Conservation (phyloP, 2,329 filamentous ascomycete species). For the Pseudonectria foliicola region DNA sequence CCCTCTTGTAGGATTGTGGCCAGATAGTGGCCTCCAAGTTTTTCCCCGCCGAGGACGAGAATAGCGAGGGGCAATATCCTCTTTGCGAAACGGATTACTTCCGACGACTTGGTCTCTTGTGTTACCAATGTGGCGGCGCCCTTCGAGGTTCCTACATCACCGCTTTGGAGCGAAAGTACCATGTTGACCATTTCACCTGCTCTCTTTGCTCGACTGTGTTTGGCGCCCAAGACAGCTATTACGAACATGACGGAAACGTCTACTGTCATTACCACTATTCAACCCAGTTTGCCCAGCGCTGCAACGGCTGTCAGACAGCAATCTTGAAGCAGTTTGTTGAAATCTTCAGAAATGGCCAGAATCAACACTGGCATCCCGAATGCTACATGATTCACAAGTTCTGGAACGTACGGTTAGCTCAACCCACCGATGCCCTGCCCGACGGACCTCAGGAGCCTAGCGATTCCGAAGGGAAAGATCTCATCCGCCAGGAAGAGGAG, state of each 20-base stretch:
- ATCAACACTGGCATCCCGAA: conserved; percentile 98
- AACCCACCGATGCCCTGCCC: conserved; percentile 46
- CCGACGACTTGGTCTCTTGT: conserved; percentile 80
- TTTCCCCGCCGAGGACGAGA: conserved; percentile 90
- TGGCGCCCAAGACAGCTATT: conserved; percentile 96
- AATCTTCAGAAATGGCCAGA: conserved; percentile 94
- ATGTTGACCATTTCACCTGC: conserved; percentile 98
- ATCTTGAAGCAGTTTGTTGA: conserved; percentile 99
- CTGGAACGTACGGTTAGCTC: conserved; percentile 88
- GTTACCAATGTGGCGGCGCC: conserved; percentile 85
- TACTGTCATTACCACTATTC: conserved; percentile 99
- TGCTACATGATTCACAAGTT: conserved; percentile 99
- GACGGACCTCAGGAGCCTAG: conserved; percentile 31
- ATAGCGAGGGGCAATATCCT: conserved; percentile 80
- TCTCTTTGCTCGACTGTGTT: conserved; percentile 97
- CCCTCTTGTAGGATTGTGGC: conserved; percentile 69
- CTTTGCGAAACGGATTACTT: conserved; percentile 99
- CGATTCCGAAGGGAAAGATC: conserved; percentile 59
- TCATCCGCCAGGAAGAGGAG: conserved; percentile 80
- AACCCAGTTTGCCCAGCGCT: conserved; percentile 91
- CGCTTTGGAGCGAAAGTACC: conserved; percentile 93
- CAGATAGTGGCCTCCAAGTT: conserved; percentile 98
- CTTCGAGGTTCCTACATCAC: conserved; percentile 97
- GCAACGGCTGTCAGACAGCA: conserved; percentile 92
- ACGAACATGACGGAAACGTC: conserved; percentile 92